Conservation (phyloP, 768 basidiomycete species). For the Hericium alpestre region DNA sequence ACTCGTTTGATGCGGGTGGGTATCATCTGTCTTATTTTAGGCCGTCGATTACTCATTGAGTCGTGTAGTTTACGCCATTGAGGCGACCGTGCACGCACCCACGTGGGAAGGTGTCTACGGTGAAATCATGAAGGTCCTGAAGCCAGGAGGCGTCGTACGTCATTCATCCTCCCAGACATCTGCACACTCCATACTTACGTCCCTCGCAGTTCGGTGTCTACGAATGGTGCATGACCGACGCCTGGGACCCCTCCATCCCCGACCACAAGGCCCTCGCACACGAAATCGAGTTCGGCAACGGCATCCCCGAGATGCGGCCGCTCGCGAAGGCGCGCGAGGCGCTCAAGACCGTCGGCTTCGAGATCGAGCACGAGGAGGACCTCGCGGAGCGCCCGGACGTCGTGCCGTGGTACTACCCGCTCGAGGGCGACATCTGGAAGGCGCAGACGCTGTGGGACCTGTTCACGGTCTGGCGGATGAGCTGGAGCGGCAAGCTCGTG, state of each 20-base stretch:
- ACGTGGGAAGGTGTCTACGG: constrained; percentile 93
- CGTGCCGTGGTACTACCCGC: constrained; percentile 91
- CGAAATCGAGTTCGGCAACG: constrained; percentile 87
- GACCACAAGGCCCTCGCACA: constrained; percentile 86
- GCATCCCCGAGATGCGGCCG: constrained; percentile 95
- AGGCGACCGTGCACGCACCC: constrained; percentile 95
- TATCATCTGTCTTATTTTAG: constrained; percentile 4
- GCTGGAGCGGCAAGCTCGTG: constrained; percentile 73
- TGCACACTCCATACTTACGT: constrained; percentile 1
- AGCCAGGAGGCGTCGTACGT: constrained; percentile 89
- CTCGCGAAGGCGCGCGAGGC: constrained; percentile 62
- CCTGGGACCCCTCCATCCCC: constrained; percentile 79
- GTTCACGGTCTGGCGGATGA: constrained; percentile 82
- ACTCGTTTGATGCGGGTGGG: constrained; percentile 88
- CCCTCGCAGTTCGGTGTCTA: constrained; percentile 80
- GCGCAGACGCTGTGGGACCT: constrained; percentile 92
- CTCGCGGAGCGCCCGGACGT: constrained; percentile 73
- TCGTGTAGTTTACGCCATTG: constrained; percentile 83
- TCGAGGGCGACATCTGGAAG: constrained; percentile 87
- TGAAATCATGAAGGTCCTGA: constrained; percentile 86
- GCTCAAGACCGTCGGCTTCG: constrained; percentile 73
- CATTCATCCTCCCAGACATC: background rate
- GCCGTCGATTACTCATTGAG: background rate
- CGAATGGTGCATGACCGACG: constrained; percentile 98
- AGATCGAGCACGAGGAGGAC: constrained; percentile 86